phyloP scores from a whole-genome alignment of 495 filamentous ascomycete species.

The Letharia lupina region DNA sequence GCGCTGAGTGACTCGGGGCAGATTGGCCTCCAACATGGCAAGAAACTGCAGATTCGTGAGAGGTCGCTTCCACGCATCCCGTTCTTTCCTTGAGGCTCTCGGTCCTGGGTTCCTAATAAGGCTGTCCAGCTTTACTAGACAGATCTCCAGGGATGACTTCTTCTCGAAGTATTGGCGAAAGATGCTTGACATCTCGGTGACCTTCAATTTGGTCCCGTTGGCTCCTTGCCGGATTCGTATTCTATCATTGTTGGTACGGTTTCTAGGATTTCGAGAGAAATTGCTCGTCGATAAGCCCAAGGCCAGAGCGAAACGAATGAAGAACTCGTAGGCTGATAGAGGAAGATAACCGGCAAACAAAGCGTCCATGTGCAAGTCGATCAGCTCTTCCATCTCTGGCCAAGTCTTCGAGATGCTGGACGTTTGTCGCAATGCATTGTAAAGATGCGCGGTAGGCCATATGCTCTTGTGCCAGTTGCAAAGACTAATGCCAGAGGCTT shows the following conservation, averaged over 20 bases:
- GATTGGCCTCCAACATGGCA: constrained; percentile 5
- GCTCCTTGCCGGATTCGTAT: constrained; percentile 7
- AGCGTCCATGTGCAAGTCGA: constrained; percentile 13
- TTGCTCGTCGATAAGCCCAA: constrained; percentile 10
- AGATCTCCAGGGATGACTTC: constrained; percentile 8
- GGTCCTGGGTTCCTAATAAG: constrained; percentile 9
- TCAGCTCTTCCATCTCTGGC: constrained; percentile 18
- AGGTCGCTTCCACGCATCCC: constrained; percentile 9
- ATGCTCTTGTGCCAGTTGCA: constrained; percentile 16
- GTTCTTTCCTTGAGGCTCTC: constrained; percentile 11
- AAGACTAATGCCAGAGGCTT: constrained; percentile 18
- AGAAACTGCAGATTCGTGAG: constrained; percentile 17
- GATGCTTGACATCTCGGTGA: constrained; percentile 11
- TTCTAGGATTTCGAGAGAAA: constrained; percentile 6
- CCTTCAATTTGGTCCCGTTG: constrained; percentile 7
- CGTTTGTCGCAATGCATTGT: constrained; percentile 18
- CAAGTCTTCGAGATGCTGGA: constrained; percentile 8
- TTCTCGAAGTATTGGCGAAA: constrained; percentile 17
- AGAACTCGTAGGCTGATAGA: constrained; percentile 9
- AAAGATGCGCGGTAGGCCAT: constrained; percentile 17
- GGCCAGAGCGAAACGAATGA: constrained; percentile 8
- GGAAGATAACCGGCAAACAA: constrained; percentile 19
- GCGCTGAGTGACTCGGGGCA: constrained; percentile 6
- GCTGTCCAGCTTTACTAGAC: constrained; percentile 10
- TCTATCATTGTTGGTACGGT: constrained; percentile 4